These are phyloP conservation scores for Ceratobasidium papillatum DNA, from an alignment of 1,284 basidiomycete species.

Conservation along the genomic window DNA sequence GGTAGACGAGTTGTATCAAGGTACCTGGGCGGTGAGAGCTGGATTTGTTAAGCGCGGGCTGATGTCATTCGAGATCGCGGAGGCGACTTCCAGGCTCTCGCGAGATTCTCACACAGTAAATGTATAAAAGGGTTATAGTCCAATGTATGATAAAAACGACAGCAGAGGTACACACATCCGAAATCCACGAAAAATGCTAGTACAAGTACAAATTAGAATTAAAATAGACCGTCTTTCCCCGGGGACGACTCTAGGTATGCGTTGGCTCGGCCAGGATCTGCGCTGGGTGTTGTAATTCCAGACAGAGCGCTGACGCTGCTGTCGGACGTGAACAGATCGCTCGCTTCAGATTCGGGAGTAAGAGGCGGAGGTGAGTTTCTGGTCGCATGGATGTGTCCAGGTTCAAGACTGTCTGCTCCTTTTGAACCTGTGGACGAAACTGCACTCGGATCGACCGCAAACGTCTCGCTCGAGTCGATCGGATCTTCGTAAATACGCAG, in stretches of 20 bases:
- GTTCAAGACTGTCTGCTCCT: background rate
- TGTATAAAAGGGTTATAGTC: background rate
- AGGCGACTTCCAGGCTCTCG: background rate
- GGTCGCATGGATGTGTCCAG: conserved; percentile 19
- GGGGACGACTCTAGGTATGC: background rate
- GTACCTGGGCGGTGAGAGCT: background rate
- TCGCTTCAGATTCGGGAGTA: conserved; percentile 21
- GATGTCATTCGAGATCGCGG: background rate
- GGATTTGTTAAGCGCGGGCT: conserved; percentile 3
- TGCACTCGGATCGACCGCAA: conserved; percentile 24
- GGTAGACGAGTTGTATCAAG: background rate
- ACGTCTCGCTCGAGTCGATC: background rate
- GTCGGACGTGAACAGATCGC: conserved; percentile 4
- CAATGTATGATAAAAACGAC: background rate
- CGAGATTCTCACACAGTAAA: background rate
- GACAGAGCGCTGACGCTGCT: conserved; percentile 2
- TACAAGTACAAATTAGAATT: background rate
- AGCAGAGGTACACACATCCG: conserved; percentile 2
- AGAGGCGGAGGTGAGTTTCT: conserved; percentile 23
- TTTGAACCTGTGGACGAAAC: background rate
- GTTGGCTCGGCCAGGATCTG: background rate
- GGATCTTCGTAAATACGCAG: conserved; percentile 5
- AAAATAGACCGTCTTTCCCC: conserved; percentile 15
- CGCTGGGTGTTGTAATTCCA: background rate
- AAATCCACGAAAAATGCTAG: background rate